These are phyloP conservation scores for Trichothecium sympodiale DNA, from an alignment of 2,329 filamentous ascomycete genomes.

Conservation along the genomic window DNA sequence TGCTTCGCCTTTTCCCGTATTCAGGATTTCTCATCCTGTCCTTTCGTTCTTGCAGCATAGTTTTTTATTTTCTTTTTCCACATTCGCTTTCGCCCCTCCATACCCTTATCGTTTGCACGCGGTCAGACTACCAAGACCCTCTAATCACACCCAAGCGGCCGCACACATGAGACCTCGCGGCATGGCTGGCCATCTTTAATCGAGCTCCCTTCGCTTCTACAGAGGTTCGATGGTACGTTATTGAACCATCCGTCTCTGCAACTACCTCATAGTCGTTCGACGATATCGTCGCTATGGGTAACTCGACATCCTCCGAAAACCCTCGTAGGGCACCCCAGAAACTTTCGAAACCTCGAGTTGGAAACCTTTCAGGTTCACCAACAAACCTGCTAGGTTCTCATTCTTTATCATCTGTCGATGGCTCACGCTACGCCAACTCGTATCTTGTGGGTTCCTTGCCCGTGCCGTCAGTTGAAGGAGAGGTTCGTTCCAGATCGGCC, in stretches of 20 bases:
- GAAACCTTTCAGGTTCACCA: conserved; percentile 23
- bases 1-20: no score
- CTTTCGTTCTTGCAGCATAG: background rate
- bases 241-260: background rate
- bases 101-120: background rate
- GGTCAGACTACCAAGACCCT: no score
- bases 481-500: no score
- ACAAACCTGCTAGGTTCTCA: conserved; percentile 28
- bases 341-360: conserved; percentile 38
- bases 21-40: no score
- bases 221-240: background rate
- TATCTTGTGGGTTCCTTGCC: conserved; percentile 14
- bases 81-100: background rate
- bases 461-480: no score
- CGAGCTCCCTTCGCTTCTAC: background rate
- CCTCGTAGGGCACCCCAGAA: conserved; percentile 29
- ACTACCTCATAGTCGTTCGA: background rate
- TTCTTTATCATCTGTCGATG: conserved; percentile 12
- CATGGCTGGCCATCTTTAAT: no score
- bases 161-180: background rate
- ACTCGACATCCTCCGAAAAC: conserved; percentile 35
- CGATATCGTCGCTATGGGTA: conserved; percentile 31
- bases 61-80: background rate
- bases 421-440: conserved; percentile 17
- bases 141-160: background rate